phyloP scores from a whole-genome alignment of 2,329 filamentous ascomycete species.

The Zymoseptoria passerinii region DNA sequence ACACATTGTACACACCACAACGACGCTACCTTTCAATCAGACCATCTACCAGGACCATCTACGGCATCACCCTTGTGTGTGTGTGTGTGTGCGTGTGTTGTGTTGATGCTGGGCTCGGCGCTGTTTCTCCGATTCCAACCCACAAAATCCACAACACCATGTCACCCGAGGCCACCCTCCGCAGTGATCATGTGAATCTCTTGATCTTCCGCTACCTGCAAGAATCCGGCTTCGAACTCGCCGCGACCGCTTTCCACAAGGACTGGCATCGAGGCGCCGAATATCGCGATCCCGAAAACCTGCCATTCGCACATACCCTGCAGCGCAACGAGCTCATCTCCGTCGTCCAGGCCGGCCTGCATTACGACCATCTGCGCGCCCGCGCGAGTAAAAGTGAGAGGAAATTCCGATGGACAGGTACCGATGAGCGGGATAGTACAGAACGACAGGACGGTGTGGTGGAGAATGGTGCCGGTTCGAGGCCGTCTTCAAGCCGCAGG shows the following conservation, averaged over 20 bases:
- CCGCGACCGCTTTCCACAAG: slow-evolving; percentile 49
- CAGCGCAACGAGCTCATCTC: slow-evolving; percentile 51
- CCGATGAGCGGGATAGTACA: slow-evolving; percentile 17
- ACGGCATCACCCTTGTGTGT: not conserved
- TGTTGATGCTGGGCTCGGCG: not conserved
- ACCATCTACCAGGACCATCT: not conserved
- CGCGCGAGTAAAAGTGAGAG: slow-evolving; percentile 18
- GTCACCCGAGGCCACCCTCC: slow-evolving; percentile 31
- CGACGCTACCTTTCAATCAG: not conserved
- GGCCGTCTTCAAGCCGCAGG: slow-evolving; percentile 10
- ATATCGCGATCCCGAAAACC: slow-evolving; percentile 46
- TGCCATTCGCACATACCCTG: slow-evolving; percentile 54
- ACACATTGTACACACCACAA: not conserved
- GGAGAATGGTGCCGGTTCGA: slow-evolving; percentile 11
- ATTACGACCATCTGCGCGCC: slow-evolving; percentile 34
- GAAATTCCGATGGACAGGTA: slow-evolving; percentile 21
- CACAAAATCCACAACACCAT: slow-evolving; percentile 4
- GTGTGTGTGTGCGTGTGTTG: too few species aligned
- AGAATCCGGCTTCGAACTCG: slow-evolving; percentile 30
- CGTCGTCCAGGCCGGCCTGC: slow-evolving; percentile 56
- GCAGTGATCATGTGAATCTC: slow-evolving; percentile 59
- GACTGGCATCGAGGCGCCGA: slow-evolving; percentile 47
- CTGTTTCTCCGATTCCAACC: not conserved
- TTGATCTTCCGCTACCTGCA: slow-evolving; percentile 56
- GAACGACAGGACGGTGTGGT: slow-evolving; percentile 11